Conservation (phyloP, 352 stramenopile genomes). For the Globisporangium recalcitrans region DNA sequence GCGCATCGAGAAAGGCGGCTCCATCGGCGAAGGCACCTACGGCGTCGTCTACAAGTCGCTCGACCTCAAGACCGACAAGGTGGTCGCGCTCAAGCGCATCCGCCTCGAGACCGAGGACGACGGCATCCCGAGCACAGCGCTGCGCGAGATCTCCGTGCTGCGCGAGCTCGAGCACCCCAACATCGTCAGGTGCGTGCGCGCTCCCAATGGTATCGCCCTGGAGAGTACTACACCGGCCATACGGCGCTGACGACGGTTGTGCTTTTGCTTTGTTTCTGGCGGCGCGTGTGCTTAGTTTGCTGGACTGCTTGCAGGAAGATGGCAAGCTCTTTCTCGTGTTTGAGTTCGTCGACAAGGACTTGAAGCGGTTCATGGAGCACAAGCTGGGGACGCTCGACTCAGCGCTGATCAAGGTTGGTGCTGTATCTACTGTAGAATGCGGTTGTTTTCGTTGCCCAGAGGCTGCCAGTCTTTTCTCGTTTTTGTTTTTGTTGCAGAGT, state of each 20-base stretch:
- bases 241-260: too few species aligned
- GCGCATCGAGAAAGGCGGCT: constrained; percentile 91
- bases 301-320: constrained; percentile 94
- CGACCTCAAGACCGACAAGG: constrained; percentile 87
- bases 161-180: constrained; percentile 97
- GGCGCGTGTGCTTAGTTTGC: constrained; percentile 41
- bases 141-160: constrained; percentile 98
- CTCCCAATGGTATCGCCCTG: too few species aligned
- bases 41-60: constrained; percentile 96
- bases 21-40: constrained; percentile 95
- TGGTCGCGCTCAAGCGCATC: constrained; percentile 96
- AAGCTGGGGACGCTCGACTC: constrained; percentile 60
- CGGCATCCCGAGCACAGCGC: constrained; percentile 96
- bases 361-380: constrained; percentile 95
- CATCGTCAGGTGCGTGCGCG: constrained; percentile 89
- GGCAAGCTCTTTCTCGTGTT: constrained; percentile 98
- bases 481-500: constrained; percentile 16
- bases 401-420: constrained; percentile 50
- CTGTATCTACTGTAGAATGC: neutral
- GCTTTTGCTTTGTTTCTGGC: neutral
- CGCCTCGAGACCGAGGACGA: constrained; percentile 98
- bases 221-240: too few species aligned
- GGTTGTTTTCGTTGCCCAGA: neutral
- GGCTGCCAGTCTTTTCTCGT: neutral
- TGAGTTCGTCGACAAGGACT: constrained; percentile 98